Percentiles rank a stretch among this genome's conserved stretches.
These are phyloP conservation scores for Xerocomus amazonicus DNA, from an alignment of 1,284 basidiomycete species.

Conservation along the genomic window DNA sequence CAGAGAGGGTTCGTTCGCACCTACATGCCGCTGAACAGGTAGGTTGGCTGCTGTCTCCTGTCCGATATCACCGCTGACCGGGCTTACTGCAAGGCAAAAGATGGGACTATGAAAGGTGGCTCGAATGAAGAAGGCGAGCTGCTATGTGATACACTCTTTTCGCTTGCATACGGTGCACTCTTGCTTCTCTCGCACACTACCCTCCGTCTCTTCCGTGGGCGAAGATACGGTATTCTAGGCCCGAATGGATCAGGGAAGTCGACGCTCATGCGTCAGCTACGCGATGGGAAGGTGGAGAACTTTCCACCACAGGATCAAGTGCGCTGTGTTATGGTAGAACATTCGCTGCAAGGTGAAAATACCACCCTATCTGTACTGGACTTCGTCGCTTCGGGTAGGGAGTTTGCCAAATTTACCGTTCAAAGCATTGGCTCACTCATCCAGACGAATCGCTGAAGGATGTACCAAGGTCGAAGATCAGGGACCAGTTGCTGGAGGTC, in stretches of 20 bases:
- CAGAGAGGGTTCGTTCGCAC: conserved; percentile 65
- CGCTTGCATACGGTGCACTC: conserved; percentile 94
- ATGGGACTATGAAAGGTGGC: conserved; percentile 39
- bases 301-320: conserved; percentile 89
- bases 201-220: conserved; percentile 86
- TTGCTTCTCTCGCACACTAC: conserved; percentile 94
- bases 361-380: conserved; percentile 78
- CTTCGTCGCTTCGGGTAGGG: conserved; percentile 79
- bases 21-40: conserved; percentile 78
- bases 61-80: conserved; percentile 7
- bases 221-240: conserved; percentile 93
- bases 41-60: conserved; percentile 14
- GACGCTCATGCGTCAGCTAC: conserved; percentile 93
- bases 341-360: conserved; percentile 92
- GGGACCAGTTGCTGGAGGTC: conserved; percentile 77
- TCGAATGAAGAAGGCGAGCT: conserved; percentile 79
- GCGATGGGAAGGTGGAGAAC: conserved; percentile 93
- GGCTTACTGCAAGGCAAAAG: conserved; percentile 46
- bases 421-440: conserved; percentile 7
- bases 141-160: conserved; percentile 92
- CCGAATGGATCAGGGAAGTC: conserved; percentile 97
- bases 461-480: conserved; percentile 66
- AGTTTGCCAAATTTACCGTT: conserved; percentile 5
- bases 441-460: conserved; percentile 59
- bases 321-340: conserved; percentile 93